Evolutionary conservation across 2,329 filamentous ascomycete species (phyloP).

Genomic region (Colletotrichum sp.): DNA sequence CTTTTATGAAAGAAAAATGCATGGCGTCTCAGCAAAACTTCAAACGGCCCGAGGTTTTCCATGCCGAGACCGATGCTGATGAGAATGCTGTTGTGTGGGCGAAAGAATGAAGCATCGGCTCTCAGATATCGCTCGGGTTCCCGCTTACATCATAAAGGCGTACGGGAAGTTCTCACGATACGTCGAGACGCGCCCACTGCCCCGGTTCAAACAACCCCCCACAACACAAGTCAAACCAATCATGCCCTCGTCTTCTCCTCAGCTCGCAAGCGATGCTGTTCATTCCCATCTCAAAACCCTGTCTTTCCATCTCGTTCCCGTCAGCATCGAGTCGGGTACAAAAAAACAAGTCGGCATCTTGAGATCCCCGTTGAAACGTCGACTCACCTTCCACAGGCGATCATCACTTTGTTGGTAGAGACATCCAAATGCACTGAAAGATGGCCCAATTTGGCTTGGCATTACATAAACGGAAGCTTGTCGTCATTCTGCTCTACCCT

Average conservation of each 20-base stretch:
- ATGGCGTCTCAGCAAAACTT: not conserved
- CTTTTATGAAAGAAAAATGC: too few species aligned
- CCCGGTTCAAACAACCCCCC: not conserved
- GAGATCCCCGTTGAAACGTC: not conserved
- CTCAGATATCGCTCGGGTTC: not conserved
- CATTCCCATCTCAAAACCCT: not conserved
- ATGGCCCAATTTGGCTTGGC: not conserved
- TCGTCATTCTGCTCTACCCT: not conserved
- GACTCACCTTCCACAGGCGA: not conserved
- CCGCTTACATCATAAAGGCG: not conserved
- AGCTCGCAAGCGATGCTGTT: not conserved
- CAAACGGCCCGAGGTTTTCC: not conserved
- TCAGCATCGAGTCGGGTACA: not conserved
- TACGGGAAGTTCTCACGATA: not conserved
- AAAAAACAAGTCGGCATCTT: not conserved
- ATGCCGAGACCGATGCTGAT: not conserved
- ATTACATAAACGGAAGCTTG: not conserved
- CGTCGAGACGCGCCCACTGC: not conserved
- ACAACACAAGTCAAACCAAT: not conserved
- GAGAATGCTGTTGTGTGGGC: not conserved
- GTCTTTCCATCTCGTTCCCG: not conserved
- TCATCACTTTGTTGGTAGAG: rapidly evolving
- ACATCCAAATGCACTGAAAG: not conserved
- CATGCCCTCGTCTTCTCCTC: not conserved
- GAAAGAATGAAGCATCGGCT: not conserved